Base-by-base conservation (phyloP, 495 filamentous ascomycete species). In the Halenospora varia region DNA sequence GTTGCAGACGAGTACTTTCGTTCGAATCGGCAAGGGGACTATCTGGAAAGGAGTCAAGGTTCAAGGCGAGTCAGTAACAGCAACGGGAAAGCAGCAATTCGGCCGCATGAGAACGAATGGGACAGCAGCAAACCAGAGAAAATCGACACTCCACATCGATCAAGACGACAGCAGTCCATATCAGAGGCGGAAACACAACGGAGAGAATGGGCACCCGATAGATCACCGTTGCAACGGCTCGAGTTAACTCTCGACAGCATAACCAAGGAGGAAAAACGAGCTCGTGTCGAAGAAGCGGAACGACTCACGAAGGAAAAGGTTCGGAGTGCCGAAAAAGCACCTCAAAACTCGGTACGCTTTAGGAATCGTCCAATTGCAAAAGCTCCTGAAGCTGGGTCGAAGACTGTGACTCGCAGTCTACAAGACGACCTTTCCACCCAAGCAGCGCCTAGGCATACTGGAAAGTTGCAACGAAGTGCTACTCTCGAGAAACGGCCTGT, bases 141-240 rank as follows among this genome's bases (percentile, higher is more conserved):
- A n/a, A 18, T 44, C n/a, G 58, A 42, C 17, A 25, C 29, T 17
- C 35, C 26, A 15, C 48, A 46, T 1, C 26, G 18, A 1, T 24
- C 25, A 35, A 17, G 48, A 22, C 60, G 54, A 15, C 64, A 62
- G 3, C 53, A 50, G 15, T 59, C 60, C 0, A n/a, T 40, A 3
- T 25, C 56, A 26, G 60, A 62, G 52, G 11, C 39, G 8, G 55
- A 55, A 13, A 17, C 55, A 22, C 40, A 70, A 24, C 66, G 69
- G 11, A 79, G 71, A 73, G 72, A 75, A 63, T 89, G 84, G 73
- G 88, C 90, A 52, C 79, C 83, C 20, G 87, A 92, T 66, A 83
- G 89, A 50, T 96, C 92, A 48, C 94, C 94, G 26, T 74, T 98
- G 20, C 94, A 97, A 69, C 92, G 85, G 70, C 82, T 98, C 52